Conservation (phyloP, 2,329 filamentous ascomycete genomes). For the Scytalidium lignicola region DNA sequence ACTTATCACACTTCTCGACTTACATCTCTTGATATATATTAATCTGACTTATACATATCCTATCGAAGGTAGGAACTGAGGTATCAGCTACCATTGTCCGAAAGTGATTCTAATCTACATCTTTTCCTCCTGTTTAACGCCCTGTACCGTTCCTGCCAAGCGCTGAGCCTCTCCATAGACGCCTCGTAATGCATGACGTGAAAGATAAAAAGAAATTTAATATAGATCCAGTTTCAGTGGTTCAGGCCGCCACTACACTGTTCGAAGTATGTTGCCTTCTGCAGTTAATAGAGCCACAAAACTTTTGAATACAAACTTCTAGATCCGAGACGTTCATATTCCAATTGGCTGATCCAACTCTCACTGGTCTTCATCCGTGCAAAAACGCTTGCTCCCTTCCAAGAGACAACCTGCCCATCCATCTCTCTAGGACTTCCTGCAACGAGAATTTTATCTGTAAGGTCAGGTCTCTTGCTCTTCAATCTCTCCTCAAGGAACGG, state of each 20-base stretch:
- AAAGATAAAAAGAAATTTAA: background rate
- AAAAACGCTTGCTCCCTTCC: conserved; percentile 98
- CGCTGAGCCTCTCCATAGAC: background rate
- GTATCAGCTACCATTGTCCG: background rate
- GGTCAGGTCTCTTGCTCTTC: conserved; percentile 57
- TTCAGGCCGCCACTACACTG: background rate
- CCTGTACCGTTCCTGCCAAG: background rate
- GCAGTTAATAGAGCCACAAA: conserved; percentile 24
- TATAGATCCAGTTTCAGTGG: background rate
- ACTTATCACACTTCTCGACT: too few relatives aligned
- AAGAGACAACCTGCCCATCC: conserved; percentile 93
- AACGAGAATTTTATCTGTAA: conserved; percentile 56
- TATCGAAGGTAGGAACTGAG: background rate
- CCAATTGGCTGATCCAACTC: conserved; percentile 82
- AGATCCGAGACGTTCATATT: conserved; percentile 82
- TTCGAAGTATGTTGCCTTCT: background rate
- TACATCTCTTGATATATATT: background rate
- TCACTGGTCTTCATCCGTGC: conserved; percentile 82
- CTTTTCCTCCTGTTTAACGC: background rate
- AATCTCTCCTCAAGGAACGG: conserved; percentile 79
- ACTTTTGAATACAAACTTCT: conserved; percentile 82
- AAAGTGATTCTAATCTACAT: background rate
- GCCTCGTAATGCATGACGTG: background rate
- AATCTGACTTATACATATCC: background rate
- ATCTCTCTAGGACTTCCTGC: conserved; percentile 79